A percentile compares a stretch with the other conserved stretches of the same genome.
Evolutionary conservation across 805 yeast species (phyloP).

Genomic region (Monosporozyma aerobia): DNA sequence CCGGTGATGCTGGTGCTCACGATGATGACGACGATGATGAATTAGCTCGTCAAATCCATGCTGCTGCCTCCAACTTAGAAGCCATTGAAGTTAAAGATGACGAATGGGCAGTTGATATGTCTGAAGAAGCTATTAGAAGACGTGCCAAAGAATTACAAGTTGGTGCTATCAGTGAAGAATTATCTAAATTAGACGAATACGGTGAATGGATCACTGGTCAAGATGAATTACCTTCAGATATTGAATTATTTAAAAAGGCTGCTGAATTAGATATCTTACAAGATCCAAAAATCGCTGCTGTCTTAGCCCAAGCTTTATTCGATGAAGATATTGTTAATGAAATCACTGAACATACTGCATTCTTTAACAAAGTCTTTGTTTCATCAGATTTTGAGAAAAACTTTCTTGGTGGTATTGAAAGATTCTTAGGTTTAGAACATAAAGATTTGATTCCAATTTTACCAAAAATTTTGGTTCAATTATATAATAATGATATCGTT

Average conservation of each 20-base stretch:
- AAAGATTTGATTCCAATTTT: constrained; percentile 60
- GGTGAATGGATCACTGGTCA: constrained; percentile 83
- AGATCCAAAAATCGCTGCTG: constrained; percentile 75
- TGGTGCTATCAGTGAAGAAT: constrained; percentile 33
- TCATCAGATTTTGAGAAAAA: constrained; percentile 71
- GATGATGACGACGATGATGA: constrained; percentile 57
- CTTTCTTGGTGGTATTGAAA: constrained; percentile 90
- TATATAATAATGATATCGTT: constrained; percentile 76
- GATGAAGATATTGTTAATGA: constrained; percentile 67
- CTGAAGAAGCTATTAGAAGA: constrained; percentile 88
- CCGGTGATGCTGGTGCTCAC: constrained; percentile 35
- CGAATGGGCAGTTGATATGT: constrained; percentile 96
- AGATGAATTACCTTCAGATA: constrained; percentile 63
- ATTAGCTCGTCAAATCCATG: constrained; percentile 67
- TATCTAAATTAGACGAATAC: constrained; percentile 53
- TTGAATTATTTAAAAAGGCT: constrained; percentile 88
- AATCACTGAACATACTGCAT: constrained; percentile 69
- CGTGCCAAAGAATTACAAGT: constrained; percentile 85
- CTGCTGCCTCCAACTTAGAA: constrained; percentile 68
- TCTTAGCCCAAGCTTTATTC: constrained; percentile 83
- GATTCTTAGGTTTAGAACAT: constrained; percentile 76
- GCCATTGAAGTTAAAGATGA: constrained; percentile 70
- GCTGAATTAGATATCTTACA: constrained; percentile 63
- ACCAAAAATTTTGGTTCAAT: constrained; percentile 72
- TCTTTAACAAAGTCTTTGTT: constrained; percentile 62